Percentiles rank a stretch among this genome's conserved stretches.
These are phyloP conservation scores for Bryum argenteum DNA, from an alignment of 225 moss, liverwort and hornwort genomes.

Conservation along the genomic window DNA sequence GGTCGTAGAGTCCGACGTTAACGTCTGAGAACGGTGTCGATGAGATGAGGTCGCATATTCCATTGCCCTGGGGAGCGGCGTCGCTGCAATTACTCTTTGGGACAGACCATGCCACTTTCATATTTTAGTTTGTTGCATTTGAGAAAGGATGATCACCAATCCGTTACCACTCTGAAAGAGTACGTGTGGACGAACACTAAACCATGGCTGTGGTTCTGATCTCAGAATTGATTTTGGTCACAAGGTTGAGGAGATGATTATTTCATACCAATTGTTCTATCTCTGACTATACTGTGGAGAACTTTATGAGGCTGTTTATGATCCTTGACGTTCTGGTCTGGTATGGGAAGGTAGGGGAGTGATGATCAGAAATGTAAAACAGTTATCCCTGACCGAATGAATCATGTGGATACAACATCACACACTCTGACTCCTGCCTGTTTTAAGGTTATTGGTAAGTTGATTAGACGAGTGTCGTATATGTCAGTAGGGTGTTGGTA, in stretches of 20 bases:
- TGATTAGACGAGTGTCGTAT: too few species aligned
- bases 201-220: conserved; percentile 42
- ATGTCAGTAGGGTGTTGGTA: too few species aligned
- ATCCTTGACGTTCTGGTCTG: conserved; percentile 5
- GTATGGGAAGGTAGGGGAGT: conserved; percentile 7
- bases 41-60: conserved; percentile 14
- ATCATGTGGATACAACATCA: conserved; percentile 37
- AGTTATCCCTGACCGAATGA: conserved; percentile 49
- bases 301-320: conserved; percentile 37
- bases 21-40: too few species aligned
- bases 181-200: conserved; percentile 18
- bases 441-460: too few species aligned
- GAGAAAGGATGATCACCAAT: conserved; percentile 23
- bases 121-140: not conserved
- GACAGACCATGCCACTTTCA: too few species aligned
- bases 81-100: conserved; percentile 16
- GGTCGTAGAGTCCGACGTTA: too few species aligned
- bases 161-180: conserved; percentile 42
- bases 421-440: conserved; percentile 26
- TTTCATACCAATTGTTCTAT: conserved; percentile 35
- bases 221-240: too few species aligned
- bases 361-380: conserved; percentile 36
- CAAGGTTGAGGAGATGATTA: conserved; percentile 17
- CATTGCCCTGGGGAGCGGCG: conserved; percentile 29
- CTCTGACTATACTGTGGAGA: conserved; percentile 28